These are phyloP conservation scores for Salix dunnii DNA, from an alignment of 345 rosid genomes.

Conservation along the genomic window DNA sequence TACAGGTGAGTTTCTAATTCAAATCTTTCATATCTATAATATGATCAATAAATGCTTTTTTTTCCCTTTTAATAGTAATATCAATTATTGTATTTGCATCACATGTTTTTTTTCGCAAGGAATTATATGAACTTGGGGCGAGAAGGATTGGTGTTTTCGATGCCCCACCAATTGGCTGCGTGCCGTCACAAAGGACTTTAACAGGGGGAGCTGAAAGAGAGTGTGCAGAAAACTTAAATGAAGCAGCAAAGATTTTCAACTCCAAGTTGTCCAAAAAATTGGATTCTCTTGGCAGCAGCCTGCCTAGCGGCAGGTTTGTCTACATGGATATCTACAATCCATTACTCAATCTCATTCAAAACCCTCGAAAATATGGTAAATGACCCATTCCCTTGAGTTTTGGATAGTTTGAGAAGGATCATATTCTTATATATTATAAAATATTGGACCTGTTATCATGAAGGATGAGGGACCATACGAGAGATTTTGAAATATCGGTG, in stretches of 20 bases:
- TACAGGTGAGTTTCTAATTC: slow-evolving; percentile 24
- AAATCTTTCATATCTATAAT: neutral
- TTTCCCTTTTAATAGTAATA: neutral
- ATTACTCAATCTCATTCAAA: slow-evolving; percentile 44
- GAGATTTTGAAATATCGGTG: neutral
- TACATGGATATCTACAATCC: slow-evolving; percentile 54
- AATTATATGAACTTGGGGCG: slow-evolving; percentile 42
- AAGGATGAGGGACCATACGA: neutral
- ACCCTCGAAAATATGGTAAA: slow-evolving; percentile 53
- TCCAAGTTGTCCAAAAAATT: slow-evolving; percentile 26
- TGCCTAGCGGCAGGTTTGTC: slow-evolving; percentile 28
- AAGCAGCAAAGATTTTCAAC: slow-evolving; percentile 43
- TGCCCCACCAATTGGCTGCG: slow-evolving; percentile 55
- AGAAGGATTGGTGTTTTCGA: slow-evolving; percentile 40
- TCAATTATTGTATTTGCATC: neutral
- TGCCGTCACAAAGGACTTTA: slow-evolving; percentile 42
- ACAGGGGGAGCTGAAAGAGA: slow-evolving; percentile 23
- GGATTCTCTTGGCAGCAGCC: slow-evolving; percentile 29
- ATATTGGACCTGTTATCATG: neutral
- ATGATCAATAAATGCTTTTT: too few species aligned
- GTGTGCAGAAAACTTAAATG: slow-evolving; percentile 34
- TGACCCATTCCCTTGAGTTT: neutral
- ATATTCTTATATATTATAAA: neutral
- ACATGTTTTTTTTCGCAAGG: slow-evolving; percentile 16
- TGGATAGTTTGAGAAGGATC: neutral